Percentiles rank a stretch among this genome's conserved stretches.
Evolutionary conservation across 208 protist species (phyloP).

Genomic region (Acanthamoeba castellanii): DNA sequence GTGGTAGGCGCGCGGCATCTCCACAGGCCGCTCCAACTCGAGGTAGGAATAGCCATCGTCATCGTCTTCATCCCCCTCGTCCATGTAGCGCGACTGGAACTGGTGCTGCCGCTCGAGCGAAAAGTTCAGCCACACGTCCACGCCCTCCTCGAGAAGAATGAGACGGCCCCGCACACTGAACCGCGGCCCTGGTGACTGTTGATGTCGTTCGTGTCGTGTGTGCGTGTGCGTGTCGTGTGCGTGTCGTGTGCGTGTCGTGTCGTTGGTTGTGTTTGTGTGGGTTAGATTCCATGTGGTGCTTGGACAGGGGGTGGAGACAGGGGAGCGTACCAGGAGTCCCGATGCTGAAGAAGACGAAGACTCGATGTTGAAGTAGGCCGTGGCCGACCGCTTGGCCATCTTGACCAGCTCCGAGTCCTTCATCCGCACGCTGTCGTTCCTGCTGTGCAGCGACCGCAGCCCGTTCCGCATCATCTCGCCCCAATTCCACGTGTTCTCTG

Average conservation of each 20-base stretch:
- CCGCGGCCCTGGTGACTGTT: not conserved
- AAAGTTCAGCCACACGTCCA: conserved; percentile 11
- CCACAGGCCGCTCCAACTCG: not conserved
- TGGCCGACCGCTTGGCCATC: conserved; percentile 8
- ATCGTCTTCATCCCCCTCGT: not conserved
- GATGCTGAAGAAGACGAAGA: not conserved
- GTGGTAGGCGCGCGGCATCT: conserved; percentile 2
- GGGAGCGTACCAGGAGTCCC: not conserved
- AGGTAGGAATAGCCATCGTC: not conserved
- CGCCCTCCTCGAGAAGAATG: not conserved
- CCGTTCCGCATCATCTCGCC: conserved; percentile 26
- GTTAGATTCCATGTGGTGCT: not conserved
- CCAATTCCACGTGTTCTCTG: conserved; percentile 31
- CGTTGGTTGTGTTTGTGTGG: too few relatives aligned
- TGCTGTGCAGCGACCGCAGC: conserved; percentile 26
- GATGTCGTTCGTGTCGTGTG: too few relatives aligned
- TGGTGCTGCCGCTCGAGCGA: not conserved
- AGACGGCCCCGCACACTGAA: not conserved
- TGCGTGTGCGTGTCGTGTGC: too few relatives aligned
- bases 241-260: too few relatives aligned
- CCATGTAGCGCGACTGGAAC: conserved; percentile 14
- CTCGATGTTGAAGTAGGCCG: conserved; percentile 52
- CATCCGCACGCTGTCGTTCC: conserved; percentile 21
- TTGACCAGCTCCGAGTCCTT: not conserved
- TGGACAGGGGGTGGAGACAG: not conserved